A percentile compares a stretch with the other conserved stretches of the same genome.
These are phyloP conservation scores for Podospora anserina DNA, from an alignment of 495 filamentous ascomycete genomes.

Conservation along the genomic window DNA sequence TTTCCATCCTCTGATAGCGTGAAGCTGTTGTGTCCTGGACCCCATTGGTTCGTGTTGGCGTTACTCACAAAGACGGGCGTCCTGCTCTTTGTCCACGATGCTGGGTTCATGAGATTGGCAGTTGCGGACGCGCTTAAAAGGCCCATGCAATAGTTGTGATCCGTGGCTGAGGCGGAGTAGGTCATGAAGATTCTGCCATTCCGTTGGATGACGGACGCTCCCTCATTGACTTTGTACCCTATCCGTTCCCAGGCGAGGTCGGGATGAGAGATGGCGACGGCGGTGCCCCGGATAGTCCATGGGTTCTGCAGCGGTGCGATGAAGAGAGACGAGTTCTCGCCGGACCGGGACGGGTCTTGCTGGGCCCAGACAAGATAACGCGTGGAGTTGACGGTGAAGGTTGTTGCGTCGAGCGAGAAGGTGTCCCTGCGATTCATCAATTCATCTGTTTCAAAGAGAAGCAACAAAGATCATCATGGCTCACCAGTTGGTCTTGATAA, in stretches of 20 bases:
- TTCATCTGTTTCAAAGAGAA: background rate
- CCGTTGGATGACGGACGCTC: conserved; percentile 42
- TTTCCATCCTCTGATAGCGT: conserved; percentile 48
- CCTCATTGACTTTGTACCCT: conserved; percentile 54
- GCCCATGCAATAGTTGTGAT: conserved; percentile 50
- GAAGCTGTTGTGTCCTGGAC: conserved; percentile 55
- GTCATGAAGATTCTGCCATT: conserved; percentile 47
- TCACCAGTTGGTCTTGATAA: conserved; percentile 29
- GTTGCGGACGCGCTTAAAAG: conserved; percentile 44
- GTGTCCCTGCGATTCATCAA: conserved; percentile 18
- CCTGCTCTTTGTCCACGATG: conserved; percentile 45
- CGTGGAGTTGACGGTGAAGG: conserved; percentile 28
- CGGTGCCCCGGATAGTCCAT: conserved; percentile 28
- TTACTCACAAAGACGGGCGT: conserved; percentile 29
- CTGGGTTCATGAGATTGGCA: conserved; percentile 36
- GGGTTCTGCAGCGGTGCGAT: conserved; percentile 27
- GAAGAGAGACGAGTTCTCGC: conserved; percentile 26
- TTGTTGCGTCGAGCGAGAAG: conserved; percentile 27
- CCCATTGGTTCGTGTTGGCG: conserved; percentile 49
- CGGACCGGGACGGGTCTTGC: conserved; percentile 24
- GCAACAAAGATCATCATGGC: background rate
- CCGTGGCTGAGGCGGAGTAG: conserved; percentile 47
- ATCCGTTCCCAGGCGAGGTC: conserved; percentile 48
- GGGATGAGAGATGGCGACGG: conserved; percentile 43
- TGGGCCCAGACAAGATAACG: conserved; percentile 33